These are phyloP conservation scores for Purshia tridentata DNA, from an alignment of 306 rosid species.

Conservation along the genomic window DNA sequence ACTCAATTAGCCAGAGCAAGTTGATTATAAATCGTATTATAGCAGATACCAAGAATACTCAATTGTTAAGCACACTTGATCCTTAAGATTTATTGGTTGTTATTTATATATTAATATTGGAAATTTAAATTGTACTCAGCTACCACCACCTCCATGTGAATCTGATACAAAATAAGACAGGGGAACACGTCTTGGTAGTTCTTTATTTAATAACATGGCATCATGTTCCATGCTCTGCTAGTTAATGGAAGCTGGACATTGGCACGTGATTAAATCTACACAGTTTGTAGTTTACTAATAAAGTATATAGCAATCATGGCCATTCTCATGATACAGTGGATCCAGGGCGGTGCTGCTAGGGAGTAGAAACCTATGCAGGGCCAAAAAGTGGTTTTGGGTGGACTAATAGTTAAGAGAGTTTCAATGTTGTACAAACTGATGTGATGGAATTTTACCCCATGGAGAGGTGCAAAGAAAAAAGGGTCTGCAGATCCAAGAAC, in stretches of 20 bases:
- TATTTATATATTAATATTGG: neutral
- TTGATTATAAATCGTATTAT: neutral
- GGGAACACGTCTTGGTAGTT: constrained; percentile 11
- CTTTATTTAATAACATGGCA: constrained; percentile 17
- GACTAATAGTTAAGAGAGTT: constrained; percentile 6
- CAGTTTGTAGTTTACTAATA: neutral
- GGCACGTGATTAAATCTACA: constrained; percentile 7
- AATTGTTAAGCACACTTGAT: neutral
- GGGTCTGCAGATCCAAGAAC: constrained; percentile 20
- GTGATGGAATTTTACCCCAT: neutral
- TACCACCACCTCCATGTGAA: constrained; percentile 36
- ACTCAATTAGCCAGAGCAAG: neutral
- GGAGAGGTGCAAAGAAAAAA: neutral
- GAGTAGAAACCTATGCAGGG: neutral
- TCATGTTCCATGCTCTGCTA: constrained; percentile 29
- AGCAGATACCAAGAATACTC: neutral
- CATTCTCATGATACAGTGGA: neutral
- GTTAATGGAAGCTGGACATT: constrained; percentile 15
- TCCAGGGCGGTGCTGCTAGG: constrained; percentile 21
- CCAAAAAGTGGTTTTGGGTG: neutral
- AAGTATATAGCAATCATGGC: constrained; percentile 8
- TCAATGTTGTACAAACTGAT: neutral
- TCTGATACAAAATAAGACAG: constrained; percentile 4
- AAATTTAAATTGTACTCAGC: neutral
- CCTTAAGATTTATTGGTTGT: neutral